These are phyloP conservation scores for Paraconiothyrium brasiliense DNA, from an alignment of 2,329 filamentous ascomycete genomes.

Conservation along the genomic window DNA sequence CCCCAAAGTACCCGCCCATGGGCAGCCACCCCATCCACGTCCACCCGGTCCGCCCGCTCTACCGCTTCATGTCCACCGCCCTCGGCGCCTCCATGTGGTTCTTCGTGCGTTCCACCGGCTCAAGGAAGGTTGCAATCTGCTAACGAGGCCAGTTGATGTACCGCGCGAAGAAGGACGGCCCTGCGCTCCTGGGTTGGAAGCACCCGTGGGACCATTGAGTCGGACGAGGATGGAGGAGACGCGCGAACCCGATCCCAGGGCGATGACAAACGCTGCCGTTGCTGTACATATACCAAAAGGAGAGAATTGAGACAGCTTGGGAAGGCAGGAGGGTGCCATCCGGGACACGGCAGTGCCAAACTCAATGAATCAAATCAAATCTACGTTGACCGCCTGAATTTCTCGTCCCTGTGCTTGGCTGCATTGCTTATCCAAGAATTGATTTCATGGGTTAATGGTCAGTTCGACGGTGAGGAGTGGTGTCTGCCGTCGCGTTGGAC, in stretches of 20 bases:
- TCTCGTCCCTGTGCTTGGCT: background rate
- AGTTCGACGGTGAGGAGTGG: no score
- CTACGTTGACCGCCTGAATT: background rate
- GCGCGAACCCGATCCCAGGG: constrained; percentile 2
- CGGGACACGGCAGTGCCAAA: constrained; percentile 26
- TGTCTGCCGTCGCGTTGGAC: no score
- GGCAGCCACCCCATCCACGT: constrained; percentile 64
- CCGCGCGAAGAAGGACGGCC: constrained; percentile 94
- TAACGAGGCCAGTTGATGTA: constrained; percentile 79
- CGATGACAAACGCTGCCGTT: background rate
- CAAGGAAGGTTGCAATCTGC: constrained; percentile 10
- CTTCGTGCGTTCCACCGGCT: constrained; percentile 72
- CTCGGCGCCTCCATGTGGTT: constrained; percentile 99
- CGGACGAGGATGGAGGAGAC: constrained; percentile 8
- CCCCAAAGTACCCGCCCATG: constrained; percentile 49
- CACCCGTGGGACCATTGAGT: constrained; percentile 66
- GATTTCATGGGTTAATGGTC: no score
- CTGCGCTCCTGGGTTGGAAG: constrained; percentile 89
- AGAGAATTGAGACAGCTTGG: background rate
- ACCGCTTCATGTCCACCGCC: constrained; percentile 85
- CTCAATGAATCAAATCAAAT: constrained; percentile 13
- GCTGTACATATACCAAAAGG: constrained; percentile 2
- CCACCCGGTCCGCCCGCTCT: constrained; percentile 72
- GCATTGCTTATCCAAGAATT: no score
- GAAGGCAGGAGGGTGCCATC: background rate